A percentile compares a stretch with the other conserved stretches of the same genome.
phyloP scores from a whole-genome alignment of 306 rosid species.

The Cicer pinnatifidum region DNA sequence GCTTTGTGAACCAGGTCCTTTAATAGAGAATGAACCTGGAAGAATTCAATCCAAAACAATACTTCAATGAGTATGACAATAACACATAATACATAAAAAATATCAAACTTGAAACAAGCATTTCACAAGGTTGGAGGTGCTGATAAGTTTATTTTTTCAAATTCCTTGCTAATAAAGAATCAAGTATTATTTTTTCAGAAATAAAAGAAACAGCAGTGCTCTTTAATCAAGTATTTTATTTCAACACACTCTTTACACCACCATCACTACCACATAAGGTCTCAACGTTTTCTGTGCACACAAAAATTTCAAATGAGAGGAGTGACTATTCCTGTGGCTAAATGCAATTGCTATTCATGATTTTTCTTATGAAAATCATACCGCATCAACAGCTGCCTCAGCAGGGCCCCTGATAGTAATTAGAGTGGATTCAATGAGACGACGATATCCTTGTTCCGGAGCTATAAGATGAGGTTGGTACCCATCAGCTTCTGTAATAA shows the following conservation, averaged over 20 bases:
- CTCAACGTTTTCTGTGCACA: conserved; percentile 5
- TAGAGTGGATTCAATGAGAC: conserved; percentile 83
- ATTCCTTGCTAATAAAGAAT: conserved; percentile 10
- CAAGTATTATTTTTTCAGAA: conserved; percentile 1
- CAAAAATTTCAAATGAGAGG: conserved; percentile 1
- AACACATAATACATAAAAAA: conserved; percentile 8
- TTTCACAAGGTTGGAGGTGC: background rate
- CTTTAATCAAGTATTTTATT: conserved; percentile 27
- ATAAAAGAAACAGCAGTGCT: conserved; percentile 17
- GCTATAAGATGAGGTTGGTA: conserved; percentile 98
- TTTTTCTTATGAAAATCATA: conserved; percentile 48
- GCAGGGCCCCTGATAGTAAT: conserved; percentile 91
- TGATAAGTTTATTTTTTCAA: background rate
- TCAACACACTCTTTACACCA: conserved; percentile 25
- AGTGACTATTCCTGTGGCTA: background rate
- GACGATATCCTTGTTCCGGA: conserved; percentile 97
- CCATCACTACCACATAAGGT: conserved; percentile 8
- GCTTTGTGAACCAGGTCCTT: conserved; percentile 93
- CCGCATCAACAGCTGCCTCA: conserved; percentile 95
- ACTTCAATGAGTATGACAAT: conserved; percentile 32
- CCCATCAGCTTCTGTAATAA: conserved; percentile 95
- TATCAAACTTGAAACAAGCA: conserved; percentile 4
- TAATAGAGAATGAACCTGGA: conserved; percentile 79
- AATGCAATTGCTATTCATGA: conserved; percentile 16
- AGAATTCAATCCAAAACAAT: conserved; percentile 40